Conservation (phyloP, 768 basidiomycete species). For the Hirschioporus abietinus region DNA sequence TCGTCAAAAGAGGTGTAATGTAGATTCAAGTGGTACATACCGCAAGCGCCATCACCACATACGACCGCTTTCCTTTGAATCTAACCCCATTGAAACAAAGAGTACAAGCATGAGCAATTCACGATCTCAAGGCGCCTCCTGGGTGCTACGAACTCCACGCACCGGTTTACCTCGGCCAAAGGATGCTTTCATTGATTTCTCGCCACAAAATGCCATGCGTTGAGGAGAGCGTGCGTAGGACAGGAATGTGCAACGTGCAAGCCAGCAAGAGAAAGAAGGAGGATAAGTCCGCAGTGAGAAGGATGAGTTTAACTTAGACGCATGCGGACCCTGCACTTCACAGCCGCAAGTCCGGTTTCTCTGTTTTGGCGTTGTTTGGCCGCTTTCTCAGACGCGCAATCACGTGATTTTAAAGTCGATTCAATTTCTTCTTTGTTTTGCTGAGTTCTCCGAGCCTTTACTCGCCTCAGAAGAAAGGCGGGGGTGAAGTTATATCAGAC, state of each 20-base stretch:
- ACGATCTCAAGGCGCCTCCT: background rate
- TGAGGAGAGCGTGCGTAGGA: background rate
- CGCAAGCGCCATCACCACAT: constrained; percentile 95
- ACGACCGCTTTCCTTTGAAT: constrained; percentile 71
- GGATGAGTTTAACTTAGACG: background rate
- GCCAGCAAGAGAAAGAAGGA: background rate
- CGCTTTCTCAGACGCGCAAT: background rate
- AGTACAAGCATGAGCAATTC: background rate
- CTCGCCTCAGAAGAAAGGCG: no score
- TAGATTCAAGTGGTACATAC: constrained; percentile 34
- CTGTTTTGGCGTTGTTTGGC: background rate
- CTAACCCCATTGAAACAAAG: constrained; percentile 20
- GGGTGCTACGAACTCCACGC: background rate
- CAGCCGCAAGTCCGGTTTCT: background rate
- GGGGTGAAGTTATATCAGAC: no score
- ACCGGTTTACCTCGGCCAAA: background rate
- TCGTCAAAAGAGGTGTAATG: constrained; percentile 10
- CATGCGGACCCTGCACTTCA: background rate
- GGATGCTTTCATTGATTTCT: background rate
- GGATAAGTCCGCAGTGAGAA: background rate
- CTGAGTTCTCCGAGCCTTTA: no score
- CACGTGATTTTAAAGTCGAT: no score
- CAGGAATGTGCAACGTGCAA: background rate
- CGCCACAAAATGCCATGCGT: background rate
- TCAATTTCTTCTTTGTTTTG: no score